Conservation (phyloP, 75 land plant genomes). For the Picea glauca region DNA sequence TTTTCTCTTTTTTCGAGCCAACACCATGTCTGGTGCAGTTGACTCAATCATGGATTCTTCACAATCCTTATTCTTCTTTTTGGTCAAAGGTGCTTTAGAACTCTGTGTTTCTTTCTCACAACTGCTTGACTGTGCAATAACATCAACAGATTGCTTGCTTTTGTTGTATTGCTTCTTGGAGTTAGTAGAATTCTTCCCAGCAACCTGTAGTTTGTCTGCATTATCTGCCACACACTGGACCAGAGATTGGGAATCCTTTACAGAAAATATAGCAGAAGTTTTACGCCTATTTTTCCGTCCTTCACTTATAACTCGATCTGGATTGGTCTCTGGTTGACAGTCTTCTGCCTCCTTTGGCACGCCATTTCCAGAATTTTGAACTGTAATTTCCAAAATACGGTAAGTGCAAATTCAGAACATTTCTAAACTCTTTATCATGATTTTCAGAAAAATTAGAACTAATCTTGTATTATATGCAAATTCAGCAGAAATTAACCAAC, state of each 20-base stretch:
- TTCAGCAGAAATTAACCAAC: background rate
- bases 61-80: background rate
- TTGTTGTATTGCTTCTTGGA: background rate
- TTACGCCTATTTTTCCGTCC: conserved; percentile 12
- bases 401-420: background rate
- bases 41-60: background rate
- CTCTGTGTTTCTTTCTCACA: background rate
- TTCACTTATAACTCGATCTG: background rate
- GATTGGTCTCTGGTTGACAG: background rate
- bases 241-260: background rate
- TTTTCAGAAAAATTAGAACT: background rate
- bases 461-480: background rate
- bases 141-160: background rate
- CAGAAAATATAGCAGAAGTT: background rate
- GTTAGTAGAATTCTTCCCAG: background rate
- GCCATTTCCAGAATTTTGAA: background rate
- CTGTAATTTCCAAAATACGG: background rate
- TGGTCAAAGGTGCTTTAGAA: background rate
- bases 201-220: background rate
- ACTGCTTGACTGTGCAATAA: background rate
- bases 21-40: background rate
- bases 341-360: conserved; percentile 1
- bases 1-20: conserved; percentile 14
- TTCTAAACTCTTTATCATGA: background rate
- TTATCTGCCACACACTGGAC: background rate